Base-by-base conservation (phyloP, 192 early-diverging fungal genomes). In the Podila epicladia region DNA sequence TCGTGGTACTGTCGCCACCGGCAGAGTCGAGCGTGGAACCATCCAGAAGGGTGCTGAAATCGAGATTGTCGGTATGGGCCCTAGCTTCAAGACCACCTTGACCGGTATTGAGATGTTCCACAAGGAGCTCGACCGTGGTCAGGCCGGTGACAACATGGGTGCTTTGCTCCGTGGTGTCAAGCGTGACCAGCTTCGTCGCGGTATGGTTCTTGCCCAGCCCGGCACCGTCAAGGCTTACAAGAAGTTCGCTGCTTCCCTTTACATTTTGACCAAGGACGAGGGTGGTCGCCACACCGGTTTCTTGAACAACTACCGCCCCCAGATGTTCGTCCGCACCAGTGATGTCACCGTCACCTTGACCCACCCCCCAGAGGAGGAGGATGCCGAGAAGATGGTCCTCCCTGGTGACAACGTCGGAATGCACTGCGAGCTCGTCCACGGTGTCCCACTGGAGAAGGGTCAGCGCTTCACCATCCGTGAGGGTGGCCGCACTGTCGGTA, bases 81-180 rank as follows among this genome's bases (percentile, higher is more conserved):
- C 89, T 26, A 93, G 92, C 62, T 85, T 91, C 73, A 97, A 97
- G 91, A 98, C 97, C 67, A 97, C 90, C 20, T 87, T 98, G 66
- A 99, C 96, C n/a, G 96, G 97, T 71, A 92, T 99, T 69, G 98
- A 99, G 84, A 98, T 98, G 96, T 98, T 98, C 95, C 97, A 97
- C 91, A 98, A 99, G 89, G 94, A 97, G 91, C 92, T 99, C 64
- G 96, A 97, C 79, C 91, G 91, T 77, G 98, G 95, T 77, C 93
- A 97, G 84, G 96, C 98, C 68, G 97, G 98, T 84, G 97, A 99
- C 85, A 98, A 99, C 89, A 97, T 97, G 91, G 97, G 98, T 64
- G 94, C 95, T 35, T 91, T 98, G 59, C 89, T 99, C 67, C 96
- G 98, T 85, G 96, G 96, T 85, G 89, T 99, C 41, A 97, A 98